phyloP scores from a whole-genome alignment of 768 basidiomycete species.

The Suillus ampliporus region DNA sequence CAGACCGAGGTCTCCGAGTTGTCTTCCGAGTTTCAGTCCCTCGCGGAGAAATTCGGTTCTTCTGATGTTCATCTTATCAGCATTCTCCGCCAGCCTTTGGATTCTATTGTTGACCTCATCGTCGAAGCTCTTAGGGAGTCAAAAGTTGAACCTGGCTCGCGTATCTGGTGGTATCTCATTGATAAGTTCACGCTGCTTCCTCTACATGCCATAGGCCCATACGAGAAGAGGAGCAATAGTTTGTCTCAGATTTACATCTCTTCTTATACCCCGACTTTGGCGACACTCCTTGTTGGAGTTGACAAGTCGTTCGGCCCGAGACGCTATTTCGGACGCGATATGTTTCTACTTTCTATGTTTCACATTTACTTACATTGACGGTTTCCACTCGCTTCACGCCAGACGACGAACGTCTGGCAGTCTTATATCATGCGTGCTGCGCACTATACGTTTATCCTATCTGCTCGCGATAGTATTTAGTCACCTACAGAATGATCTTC shows the following conservation, averaged over 20 bases:
- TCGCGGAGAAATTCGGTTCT: background rate
- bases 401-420: too few relatives aligned
- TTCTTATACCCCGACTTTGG: conserved; percentile 40
- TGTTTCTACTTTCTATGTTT: too few relatives aligned
- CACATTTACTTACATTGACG: too few relatives aligned
- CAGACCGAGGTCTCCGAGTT: background rate
- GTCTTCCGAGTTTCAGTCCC: conserved; percentile 1
- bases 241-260: conserved; percentile 32
- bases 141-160: conserved; percentile 18
- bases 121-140: conserved; percentile 16
- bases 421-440: too few relatives aligned
- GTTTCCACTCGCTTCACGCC: too few relatives aligned
- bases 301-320: too few relatives aligned
- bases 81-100: conserved; percentile 32
- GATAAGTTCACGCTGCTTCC: conserved; percentile 36
- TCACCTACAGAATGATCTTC: too few relatives aligned
- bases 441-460: too few relatives aligned
- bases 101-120: conserved; percentile 28
- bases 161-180: conserved; percentile 41
- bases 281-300: too few relatives aligned
- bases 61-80: background rate
- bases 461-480: too few relatives aligned
- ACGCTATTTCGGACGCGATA: too few relatives aligned
- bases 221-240: conserved; percentile 17
- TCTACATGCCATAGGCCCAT: conserved; percentile 39